These are phyloP conservation scores for Epithemia pelagica DNA, from an alignment of 108 stramenopile genomes.

Conservation along the genomic window DNA sequence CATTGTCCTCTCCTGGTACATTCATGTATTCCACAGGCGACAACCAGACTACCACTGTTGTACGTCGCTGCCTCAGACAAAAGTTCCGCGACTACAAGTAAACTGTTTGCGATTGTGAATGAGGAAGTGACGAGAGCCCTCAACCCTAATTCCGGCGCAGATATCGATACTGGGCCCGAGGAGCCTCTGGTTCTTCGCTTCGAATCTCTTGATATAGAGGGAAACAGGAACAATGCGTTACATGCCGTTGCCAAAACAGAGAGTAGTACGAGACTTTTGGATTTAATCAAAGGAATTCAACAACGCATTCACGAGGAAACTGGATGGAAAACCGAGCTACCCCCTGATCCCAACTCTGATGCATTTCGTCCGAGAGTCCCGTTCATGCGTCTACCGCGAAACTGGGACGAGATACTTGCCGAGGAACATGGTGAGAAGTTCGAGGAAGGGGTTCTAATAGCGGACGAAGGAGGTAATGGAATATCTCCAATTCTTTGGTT, in stretches of 20 bases:
- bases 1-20: conserved; percentile 71
- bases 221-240: conserved; percentile 55
- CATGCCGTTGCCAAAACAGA: conserved; percentile 36
- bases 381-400: conserved; percentile 63
- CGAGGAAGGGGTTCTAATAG: conserved; percentile 17
- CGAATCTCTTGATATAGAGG: conserved; percentile 69
- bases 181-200: conserved; percentile 60
- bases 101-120: conserved; percentile 24
- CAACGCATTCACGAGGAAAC: conserved; percentile 30
- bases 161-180: conserved; percentile 18
- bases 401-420: conserved; percentile 46
- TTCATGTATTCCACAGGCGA: conserved; percentile 59
- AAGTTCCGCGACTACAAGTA: conserved; percentile 13
- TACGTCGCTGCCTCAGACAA: conserved; percentile 38
- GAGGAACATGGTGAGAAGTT: conserved; percentile 22
- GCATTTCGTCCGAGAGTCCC: conserved; percentile 32
- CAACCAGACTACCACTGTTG: conserved; percentile 57
- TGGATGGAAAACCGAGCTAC: conserved; percentile 46
- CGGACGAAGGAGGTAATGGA: conserved; percentile 65
- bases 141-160: not conserved
- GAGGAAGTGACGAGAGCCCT: not conserved
- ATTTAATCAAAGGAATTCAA: conserved; percentile 42
- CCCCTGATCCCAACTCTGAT: conserved; percentile 32
- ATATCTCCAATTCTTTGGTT: conserved; percentile 82
- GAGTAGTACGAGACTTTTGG: conserved; percentile 17